These are phyloP conservation scores for Colletotrichum falcatum DNA, from an alignment of 2,329 filamentous ascomycete species.

Conservation along the genomic window DNA sequence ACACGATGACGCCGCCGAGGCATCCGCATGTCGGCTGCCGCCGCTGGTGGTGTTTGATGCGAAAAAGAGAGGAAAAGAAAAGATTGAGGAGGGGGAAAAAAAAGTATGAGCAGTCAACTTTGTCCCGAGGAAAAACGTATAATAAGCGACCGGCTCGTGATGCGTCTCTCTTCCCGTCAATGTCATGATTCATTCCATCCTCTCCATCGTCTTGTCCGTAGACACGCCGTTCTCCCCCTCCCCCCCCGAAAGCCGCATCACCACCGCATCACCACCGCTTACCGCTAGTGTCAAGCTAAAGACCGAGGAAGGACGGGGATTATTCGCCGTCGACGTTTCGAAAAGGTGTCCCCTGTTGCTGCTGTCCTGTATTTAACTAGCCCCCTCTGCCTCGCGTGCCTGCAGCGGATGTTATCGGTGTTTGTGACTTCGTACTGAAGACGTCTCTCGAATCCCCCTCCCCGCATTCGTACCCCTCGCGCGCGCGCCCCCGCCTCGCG, in stretches of 20 bases:
- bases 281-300: neutral
- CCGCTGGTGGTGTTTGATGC: neutral
- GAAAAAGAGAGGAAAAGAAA: no score
- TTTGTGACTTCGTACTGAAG: conserved; percentile 3
- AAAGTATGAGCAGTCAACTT: neutral
- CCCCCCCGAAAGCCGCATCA: no score
- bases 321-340: neutral
- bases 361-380: neutral
- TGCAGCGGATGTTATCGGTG: neutral
- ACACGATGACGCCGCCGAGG: neutral
- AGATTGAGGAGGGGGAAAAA: no score
- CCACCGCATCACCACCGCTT: neutral
- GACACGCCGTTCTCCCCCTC: no score
- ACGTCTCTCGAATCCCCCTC: conserved; percentile 16
- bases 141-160: neutral
- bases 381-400: neutral
- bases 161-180: neutral
- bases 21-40: neutral
- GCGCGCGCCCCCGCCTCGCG: conserved; percentile 39
- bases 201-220: no score
- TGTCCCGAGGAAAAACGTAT: neutral
- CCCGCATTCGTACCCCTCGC: conserved; percentile 37
- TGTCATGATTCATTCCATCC: neutral
- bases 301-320: neutral
- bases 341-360: neutral